Base-by-base conservation (phyloP, 768 basidiomycete genomes). In the Russula abietina region DNA sequence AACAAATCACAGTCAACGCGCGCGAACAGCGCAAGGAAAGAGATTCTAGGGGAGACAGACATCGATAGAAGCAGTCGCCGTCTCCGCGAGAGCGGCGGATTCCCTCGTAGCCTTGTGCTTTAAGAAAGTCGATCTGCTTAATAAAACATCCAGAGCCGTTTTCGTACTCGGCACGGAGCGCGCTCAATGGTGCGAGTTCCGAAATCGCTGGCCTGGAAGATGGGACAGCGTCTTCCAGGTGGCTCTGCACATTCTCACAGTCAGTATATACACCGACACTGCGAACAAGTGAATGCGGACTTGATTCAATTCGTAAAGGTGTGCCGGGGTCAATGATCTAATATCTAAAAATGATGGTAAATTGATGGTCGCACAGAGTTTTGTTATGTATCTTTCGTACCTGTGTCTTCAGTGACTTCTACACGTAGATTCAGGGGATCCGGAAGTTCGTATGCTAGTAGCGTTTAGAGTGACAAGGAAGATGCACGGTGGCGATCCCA, bases 1-100 rank as follows among this genome's bases (percentile, higher is more conserved):
- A 28, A 26, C 36, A 8, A 3, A 65, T 68, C 58, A 55, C 67
- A 61, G 68, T 16, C 32, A 14, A n/a, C 26, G 54, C 24, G 52
- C 41, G 19, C 7, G 41, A 9, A 9, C 7, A 0, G 11, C 1
- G 33, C 36, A 65, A 46, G 12, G 26, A n/a, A n/a, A 38, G 41
- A 52, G 28, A 19, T 26, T 5, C 26, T 17, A 28, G 24, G 43
- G 16, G 38, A 39, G 60, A 71, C 75, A 79, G 71, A 91, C 91
- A 87, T 80, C 93, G 80, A 73, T 95, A 97, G 73, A 95, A 96
- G 71, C 94, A 96, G 72, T 91, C 90, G 0, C 94, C 83, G 69
- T 84, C 83, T 75, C 93, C 93, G 74, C 86, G 81, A 0, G 88
- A 83, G 58, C 91, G 78, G 69, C 91, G 80, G 48, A 96, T 78